Conservation (phyloP, 2,329 filamentous ascomycete genomes). For the Zasmidium angulare region DNA sequence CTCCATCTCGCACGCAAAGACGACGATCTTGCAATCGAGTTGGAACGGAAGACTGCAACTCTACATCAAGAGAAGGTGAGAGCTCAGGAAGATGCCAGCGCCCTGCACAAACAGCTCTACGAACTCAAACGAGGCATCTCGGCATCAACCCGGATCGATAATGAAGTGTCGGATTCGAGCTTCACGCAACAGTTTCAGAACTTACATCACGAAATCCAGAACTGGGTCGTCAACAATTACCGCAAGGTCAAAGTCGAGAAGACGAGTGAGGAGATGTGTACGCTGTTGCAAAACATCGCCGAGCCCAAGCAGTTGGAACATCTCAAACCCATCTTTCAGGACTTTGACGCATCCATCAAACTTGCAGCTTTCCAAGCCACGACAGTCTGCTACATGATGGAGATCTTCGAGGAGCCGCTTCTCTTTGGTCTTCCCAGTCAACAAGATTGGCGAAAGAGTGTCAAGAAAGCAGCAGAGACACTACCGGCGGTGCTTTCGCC, state of each 20-base stretch:
- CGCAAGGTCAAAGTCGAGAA: slow-evolving; percentile 57
- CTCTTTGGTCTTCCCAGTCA: slow-evolving; percentile 62
- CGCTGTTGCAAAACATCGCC: slow-evolving; percentile 23
- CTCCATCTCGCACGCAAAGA: slow-evolving; percentile 14
- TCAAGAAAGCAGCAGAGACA: slow-evolving; percentile 24
- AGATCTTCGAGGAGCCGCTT: slow-evolving; percentile 61
- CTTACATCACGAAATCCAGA: slow-evolving; percentile 67
- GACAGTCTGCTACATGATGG: slow-evolving; percentile 60
- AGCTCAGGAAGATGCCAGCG: slow-evolving; percentile 19
- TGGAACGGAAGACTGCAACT: slow-evolving; percentile 9
- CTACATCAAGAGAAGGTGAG: slow-evolving; percentile 12
- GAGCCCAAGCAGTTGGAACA: slow-evolving; percentile 23
- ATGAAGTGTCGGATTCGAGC: slow-evolving; percentile 64
- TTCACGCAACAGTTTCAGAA: slow-evolving; percentile 61
- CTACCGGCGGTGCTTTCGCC: slow-evolving; percentile 25
- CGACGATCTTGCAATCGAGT: slow-evolving; percentile 14
- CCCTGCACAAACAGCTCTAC: slow-evolving; percentile 55
- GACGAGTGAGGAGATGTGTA: slow-evolving; percentile 23
- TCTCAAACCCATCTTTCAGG: slow-evolving; percentile 48
- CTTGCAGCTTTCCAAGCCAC: slow-evolving; percentile 64
- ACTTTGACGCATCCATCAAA: slow-evolving; percentile 56
- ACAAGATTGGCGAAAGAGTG: slow-evolving; percentile 30
- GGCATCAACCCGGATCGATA: slow-evolving; percentile 61
- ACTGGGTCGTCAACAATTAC: slow-evolving; percentile 72
- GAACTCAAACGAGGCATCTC: slow-evolving; percentile 73